These are phyloP conservation scores for Physcomitrium patens DNA, from an alignment of 225 moss, liverwort and hornwort species.

Conservation along the genomic window DNA sequence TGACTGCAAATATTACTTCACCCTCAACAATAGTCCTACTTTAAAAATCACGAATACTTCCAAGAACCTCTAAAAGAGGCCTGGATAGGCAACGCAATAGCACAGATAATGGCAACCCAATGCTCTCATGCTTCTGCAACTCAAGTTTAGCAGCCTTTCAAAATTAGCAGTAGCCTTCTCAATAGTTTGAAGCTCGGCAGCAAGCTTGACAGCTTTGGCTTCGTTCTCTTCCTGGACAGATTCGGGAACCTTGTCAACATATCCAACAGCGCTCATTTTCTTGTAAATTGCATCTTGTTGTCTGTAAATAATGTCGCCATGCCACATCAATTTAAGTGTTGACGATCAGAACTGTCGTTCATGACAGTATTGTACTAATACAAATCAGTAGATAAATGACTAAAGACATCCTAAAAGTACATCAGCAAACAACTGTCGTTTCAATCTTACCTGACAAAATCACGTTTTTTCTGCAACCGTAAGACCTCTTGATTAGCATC, in stretches of 20 bases:
- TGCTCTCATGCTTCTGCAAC: too few relatives aligned
- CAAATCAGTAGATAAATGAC: not conserved
- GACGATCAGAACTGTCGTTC: not conserved
- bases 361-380: not conserved
- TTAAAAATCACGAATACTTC: too few relatives aligned
- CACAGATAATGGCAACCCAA: too few relatives aligned
- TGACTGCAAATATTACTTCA: too few relatives aligned
- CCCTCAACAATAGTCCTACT: too few relatives aligned
- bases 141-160: slow-evolving; percentile 32
- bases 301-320: slow-evolving; percentile 24
- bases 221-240: slow-evolving; percentile 48
- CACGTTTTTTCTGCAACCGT: slow-evolving; percentile 62
- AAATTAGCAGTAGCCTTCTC: slow-evolving; percentile 55
- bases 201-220: slow-evolving; percentile 41
- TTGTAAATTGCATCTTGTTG: slow-evolving; percentile 46
- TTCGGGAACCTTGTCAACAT: slow-evolving; percentile 56
- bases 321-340: not conserved
- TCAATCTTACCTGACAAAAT: slow-evolving; percentile 41
- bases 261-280: slow-evolving; percentile 52
- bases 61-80: too few relatives aligned
- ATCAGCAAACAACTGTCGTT: not conserved
- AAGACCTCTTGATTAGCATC: slow-evolving; percentile 54
- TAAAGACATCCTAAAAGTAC: not conserved
- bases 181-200: slow-evolving; percentile 52
- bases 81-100: too few relatives aligned